A percentile compares a stretch with the other conserved stretches of the same genome.
Conservation (phyloP, 768 basidiomycete species). For the Tricholoma bakamatsutake region DNA sequence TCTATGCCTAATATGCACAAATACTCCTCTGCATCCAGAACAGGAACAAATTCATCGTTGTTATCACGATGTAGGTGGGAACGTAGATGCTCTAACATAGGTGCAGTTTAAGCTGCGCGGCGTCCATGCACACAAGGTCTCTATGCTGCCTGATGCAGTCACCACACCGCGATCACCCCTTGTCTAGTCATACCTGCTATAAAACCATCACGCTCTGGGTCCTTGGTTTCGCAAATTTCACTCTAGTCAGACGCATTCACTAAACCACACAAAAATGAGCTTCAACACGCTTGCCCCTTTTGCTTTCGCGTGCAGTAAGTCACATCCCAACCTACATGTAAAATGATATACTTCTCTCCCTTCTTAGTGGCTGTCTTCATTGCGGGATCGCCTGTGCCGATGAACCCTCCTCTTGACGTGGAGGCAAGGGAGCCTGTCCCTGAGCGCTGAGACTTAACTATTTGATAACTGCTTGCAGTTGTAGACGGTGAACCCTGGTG, state of each 20-base stretch:
- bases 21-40: not conserved
- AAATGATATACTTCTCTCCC: not conserved
- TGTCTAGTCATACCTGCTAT: slow-evolving; percentile 7
- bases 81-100: too few species aligned
- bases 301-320: slow-evolving; percentile 13
- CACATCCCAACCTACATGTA: not conserved
- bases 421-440: slow-evolving; percentile 5
- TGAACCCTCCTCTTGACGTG: slow-evolving; percentile 14
- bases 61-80: not conserved
- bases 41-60: not conserved
- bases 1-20: not conserved
- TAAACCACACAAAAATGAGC: not conserved
- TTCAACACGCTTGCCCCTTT: not conserved
- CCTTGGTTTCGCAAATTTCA: not conserved
- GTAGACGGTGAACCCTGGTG: not conserved
- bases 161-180: slow-evolving; percentile 8
- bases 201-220: not conserved
- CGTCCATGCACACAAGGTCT: not conserved
- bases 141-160: not conserved
- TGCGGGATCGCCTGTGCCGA: slow-evolving; percentile 12
- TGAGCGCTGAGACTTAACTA: not conserved
- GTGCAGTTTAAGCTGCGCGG: not conserved
- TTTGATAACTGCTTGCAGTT: not conserved
- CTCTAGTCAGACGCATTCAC: not conserved
- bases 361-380: slow-evolving; percentile 8